Base-by-base conservation (phyloP, 2,329 filamentous ascomycete genomes). In the Colletotrichum musae region DNA sequence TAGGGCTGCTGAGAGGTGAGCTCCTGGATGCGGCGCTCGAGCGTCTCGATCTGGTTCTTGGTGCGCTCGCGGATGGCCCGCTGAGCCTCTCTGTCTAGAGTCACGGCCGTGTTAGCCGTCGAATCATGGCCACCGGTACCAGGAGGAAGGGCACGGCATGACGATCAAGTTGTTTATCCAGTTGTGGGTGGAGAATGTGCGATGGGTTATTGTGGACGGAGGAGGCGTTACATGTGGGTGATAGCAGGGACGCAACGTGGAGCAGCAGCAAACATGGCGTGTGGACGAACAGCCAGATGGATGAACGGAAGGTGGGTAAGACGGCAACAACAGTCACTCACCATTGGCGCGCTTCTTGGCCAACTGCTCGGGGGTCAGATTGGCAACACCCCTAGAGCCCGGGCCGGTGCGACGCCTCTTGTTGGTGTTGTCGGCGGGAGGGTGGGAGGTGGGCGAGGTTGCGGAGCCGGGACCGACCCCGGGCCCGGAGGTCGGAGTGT, bases 61-160 rank as follows among this genome's bases (percentile, higher is more conserved):
- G 93, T 96, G 64, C 94, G 89, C 82, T 95, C 93, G 50, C 94
- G 88, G 69, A 97, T 96, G 47, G 93, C 93, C 57, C 94, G 88
- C 79, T 97, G 94, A 36, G 94, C 94, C 79, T 97, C 93, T 67
- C 94, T 91, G 78, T 97, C 94, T 87, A 89, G 16, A 12, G 18
- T 52, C 63, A 47, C 32, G 52, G 47, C 36, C 26, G 10, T 28
- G 48, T 68, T 39, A 65, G 65, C 61, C 21, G n/a, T 39, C 15
- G n/a, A 24, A 13, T 50, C 47, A 24, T 6, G 18, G 13, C 21
- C 45, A 16, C 9, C 10, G 32, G 45, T 18, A 47, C 16, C 45
- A 16, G 16, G 45, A 18, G 45, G 10, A 50, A 21, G 21, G 47
- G 7, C 16, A 26, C 7, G 12, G 12, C 13, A 50, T 36, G 32